A percentile compares a stretch with the other conserved stretches of the same genome.
These are phyloP conservation scores for Fusarium sterilihyphosum DNA, from an alignment of 2,329 filamentous ascomycete genomes.

Conservation along the genomic window DNA sequence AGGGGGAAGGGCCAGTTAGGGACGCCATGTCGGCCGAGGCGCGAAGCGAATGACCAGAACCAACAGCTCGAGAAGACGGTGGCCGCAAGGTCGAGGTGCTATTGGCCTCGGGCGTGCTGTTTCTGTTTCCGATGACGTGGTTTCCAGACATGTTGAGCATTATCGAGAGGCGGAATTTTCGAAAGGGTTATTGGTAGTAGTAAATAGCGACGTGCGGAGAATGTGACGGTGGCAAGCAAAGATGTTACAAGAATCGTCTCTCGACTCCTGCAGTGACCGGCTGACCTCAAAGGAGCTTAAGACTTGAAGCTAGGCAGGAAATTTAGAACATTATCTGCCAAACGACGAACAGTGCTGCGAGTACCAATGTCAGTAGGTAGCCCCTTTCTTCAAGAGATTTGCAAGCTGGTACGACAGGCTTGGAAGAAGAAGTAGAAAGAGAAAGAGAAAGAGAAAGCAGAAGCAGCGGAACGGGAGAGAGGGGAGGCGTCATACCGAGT, in stretches of 20 bases:
- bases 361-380: constrained; percentile 29
- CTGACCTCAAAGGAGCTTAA: constrained; percentile 80
- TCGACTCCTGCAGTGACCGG: constrained; percentile 81
- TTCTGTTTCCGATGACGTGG: constrained; percentile 82
- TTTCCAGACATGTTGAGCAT: constrained; percentile 75
- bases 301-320: constrained; percentile 44
- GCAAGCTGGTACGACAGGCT: constrained; percentile 26
- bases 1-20: constrained; percentile 72
- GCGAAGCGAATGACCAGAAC: constrained; percentile 84
- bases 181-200: constrained; percentile 10
- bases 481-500: constrained; percentile 39
- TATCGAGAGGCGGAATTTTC: constrained; percentile 33
- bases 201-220: constrained; percentile 26
- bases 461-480: neutral
- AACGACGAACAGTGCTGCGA: constrained; percentile 37
- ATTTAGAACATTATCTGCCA: constrained; percentile 49
- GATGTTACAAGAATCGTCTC: constrained; percentile 44
- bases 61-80: constrained; percentile 80
- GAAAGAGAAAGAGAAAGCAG: neutral
- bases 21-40: constrained; percentile 96
- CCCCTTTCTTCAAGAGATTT: constrained; percentile 4
- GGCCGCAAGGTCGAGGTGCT: constrained; percentile 85
- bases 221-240: constrained; percentile 31
- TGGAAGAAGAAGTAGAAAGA: constrained; percentile 10
- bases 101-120: constrained; percentile 94